phyloP scores from a whole-genome alignment of 2,329 filamentous ascomycete species.

The Sclerotinia nivalis region DNA sequence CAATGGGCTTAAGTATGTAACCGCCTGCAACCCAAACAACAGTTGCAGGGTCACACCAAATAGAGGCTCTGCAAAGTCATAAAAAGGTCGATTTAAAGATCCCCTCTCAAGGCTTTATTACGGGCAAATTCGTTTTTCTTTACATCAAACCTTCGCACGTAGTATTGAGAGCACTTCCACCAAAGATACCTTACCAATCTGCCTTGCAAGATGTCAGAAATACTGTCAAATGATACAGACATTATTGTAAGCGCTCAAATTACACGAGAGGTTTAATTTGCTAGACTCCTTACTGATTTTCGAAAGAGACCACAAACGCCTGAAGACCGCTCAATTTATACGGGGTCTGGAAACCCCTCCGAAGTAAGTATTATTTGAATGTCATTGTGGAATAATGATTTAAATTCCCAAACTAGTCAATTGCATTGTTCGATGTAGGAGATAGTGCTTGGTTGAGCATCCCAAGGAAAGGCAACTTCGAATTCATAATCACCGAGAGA shows the following conservation, averaged over 20 bases:
- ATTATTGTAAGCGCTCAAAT: background rate
- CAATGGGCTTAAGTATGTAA: background rate
- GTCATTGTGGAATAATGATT: background rate
- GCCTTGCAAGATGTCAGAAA: background rate
- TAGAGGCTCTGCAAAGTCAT: constrained; percentile 1
- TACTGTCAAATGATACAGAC: background rate
- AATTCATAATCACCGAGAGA: background rate
- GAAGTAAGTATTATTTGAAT: background rate
- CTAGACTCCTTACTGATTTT: background rate
- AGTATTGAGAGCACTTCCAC: background rate
- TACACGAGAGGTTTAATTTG: background rate
- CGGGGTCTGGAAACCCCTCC: constrained; percentile 18
- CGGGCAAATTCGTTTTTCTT: background rate
- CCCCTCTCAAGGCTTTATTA: background rate
- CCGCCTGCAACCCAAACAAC: background rate
- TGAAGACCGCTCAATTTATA: constrained; percentile 14
- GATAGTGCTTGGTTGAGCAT: constrained; percentile 1
- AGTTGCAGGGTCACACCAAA: background rate
- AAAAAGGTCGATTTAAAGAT: constrained; percentile 10
- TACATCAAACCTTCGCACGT: background rate
- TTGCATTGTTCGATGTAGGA: constrained; percentile 4
- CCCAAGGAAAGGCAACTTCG: constrained; percentile 12
- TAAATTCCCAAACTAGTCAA: background rate
- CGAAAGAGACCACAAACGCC: constrained; percentile 8
- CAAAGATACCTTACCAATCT: background rate